Evolutionary conservation across 192 early-diverging fungal species (phyloP), one percentile per base, ranked within the genome.

Genomic region (Coemansia sp.): DNA sequence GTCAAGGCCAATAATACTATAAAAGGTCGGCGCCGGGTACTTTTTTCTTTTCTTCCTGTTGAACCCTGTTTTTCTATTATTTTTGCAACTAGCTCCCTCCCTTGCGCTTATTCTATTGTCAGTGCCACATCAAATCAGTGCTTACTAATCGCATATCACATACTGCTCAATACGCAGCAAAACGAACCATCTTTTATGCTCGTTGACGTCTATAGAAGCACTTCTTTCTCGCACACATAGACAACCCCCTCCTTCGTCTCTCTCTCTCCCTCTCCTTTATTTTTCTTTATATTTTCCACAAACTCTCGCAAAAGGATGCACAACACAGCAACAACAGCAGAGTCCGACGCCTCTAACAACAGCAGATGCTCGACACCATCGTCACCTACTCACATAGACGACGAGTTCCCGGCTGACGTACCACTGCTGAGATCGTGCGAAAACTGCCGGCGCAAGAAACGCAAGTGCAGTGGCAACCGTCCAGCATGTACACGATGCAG

Each of bases 361-460:
- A 32, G 38, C 29, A 67, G 24, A 60, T 44, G 59, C 29, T 32
- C 53, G 29, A 55, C 27, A 3, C 27, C 53, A 24, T 52, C 50
- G 53, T 30, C 53, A 27, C 27, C 50, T 9, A 55, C 9, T 34
- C 30, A 30, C 53, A 1, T 55, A 3, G 53, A 32, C 3, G 53
- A 32, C 15, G 53, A 30, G 53, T 55, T 55, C 29, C 53, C 53
- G 13, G 29, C 53, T 15, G 53, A 65, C 20, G 38, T 83, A 12
- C 80, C 71, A 0, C 74, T 67, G 15, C 63, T 83, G 16, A 83
- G 71, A 22, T 77, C 83, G 35, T 84, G 83, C 50, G 75, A 84
- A 67, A 71, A 76, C 44, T 84, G 83, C 74, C 41, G 83, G 34
- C 69, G 76, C 44, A 80, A 80, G 65, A 84, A 84, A 68, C 74